Evolutionary conservation across 164 flowering plant species (phyloP), one percentile per base, ranked within the genome.

Genomic region (Berberis thunbergii): DNA sequence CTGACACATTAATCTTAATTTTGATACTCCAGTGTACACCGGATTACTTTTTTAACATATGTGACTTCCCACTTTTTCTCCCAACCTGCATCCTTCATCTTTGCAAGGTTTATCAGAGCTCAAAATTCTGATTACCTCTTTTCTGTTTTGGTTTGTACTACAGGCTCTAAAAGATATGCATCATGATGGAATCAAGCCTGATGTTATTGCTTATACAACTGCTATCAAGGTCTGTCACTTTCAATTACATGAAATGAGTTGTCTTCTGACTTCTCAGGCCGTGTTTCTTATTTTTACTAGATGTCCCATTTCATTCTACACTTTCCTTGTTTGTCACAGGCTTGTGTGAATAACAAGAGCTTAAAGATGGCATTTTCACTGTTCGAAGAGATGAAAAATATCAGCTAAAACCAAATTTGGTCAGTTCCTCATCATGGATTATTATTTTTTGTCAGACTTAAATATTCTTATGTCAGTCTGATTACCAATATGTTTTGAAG

Each of bases 121-220:
- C 26, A 26, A 26, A 26, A 26, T 48, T 2, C 43, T 41, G 53
- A 40, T 38, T 12, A 40, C 2, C 45, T 12, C 11, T n/a, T 39
- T 43, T 61, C 12, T 56, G 43, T 41, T 61, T 42, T 65, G 3
- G 3, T 50, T 10, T 38, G 50, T 72, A 45, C 3, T 72, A 71
- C 81, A 92, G 98, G 85, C 83, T 41, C 72, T 89, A 74, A 81
- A 71, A 71, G 72, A 73, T 49, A 92, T 89, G 96, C 81, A 70
- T 54, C 76, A 70, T 59, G 73, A 72, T 72, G 91, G 92, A 70
- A 63, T 78, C 58, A 78, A 74, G 60, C 93, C 96, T 62, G 98
- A 92, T 73, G 93, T 89, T 57, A 68, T 92, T 62, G 81, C 96
- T 50, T 92, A 89, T 67, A 87, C 98, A 61, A 79, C 92, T 65